A percentile compares a stretch with the other conserved stretches of the same genome.
Conservation (phyloP, 1,284 basidiomycete genomes). For the Cutaneotrichosporon spelunceum region DNA sequence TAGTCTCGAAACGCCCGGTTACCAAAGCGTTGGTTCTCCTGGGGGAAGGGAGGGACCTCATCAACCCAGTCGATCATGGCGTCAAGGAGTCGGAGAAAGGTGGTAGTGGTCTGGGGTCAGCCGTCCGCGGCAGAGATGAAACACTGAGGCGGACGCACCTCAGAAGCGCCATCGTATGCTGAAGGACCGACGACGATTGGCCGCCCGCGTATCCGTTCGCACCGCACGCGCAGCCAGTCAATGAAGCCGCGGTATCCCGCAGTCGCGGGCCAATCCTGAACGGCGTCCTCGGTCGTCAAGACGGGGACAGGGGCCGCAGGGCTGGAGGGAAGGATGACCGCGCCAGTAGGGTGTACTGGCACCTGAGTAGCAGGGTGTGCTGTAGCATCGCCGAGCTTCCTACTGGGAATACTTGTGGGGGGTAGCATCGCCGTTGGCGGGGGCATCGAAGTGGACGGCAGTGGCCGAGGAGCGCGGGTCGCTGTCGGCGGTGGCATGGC, state of each 20-base stretch:
- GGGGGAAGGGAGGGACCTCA: slow-evolving; percentile 72
- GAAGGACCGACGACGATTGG: slow-evolving; percentile 35
- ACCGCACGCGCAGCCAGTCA: slow-evolving; percentile 68
- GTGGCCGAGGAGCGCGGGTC: background rate
- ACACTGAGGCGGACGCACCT: slow-evolving; percentile 11
- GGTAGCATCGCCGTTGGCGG: background rate
- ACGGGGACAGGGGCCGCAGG: slow-evolving; percentile 29
- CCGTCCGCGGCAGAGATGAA: background rate
- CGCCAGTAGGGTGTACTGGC: background rate
- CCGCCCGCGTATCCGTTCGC: slow-evolving; percentile 67
- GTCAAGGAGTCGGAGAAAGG: slow-evolving; percentile 62
- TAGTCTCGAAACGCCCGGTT: slow-evolving; percentile 89
- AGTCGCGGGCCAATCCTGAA: slow-evolving; percentile 65
- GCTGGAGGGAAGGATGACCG: slow-evolving; percentile 25
- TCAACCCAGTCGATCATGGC: slow-evolving; percentile 74
- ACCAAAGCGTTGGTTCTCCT: slow-evolving; percentile 81
- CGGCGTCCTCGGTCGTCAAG: slow-evolving; percentile 61
- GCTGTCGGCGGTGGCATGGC: slow-evolving; percentile 1
- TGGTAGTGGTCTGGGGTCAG: slow-evolving; percentile 54
- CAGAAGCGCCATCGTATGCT: slow-evolving; percentile 37
- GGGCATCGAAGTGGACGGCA: background rate
- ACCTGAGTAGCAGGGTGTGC: background rate
- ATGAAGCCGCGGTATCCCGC: slow-evolving; percentile 68
- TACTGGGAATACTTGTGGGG: background rate
- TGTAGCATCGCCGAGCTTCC: background rate